Evolutionary conservation across 352 stramenopile genomes (phyloP).

Genomic region (Phytophthora chlamydospora): DNA sequence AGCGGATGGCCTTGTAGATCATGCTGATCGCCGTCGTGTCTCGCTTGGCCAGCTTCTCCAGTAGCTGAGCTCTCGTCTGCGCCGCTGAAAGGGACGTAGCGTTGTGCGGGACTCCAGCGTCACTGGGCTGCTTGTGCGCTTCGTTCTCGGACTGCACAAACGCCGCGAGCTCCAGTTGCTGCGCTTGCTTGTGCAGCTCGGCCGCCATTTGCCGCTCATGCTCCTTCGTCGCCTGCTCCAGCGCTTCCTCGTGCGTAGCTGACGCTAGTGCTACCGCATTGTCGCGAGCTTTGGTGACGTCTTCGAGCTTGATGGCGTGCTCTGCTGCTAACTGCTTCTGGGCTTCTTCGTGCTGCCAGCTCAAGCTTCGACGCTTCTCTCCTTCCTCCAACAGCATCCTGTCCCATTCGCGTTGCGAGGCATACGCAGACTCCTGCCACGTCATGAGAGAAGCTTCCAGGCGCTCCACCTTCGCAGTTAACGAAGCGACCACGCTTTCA

Average conservation of each 20-base stretch:
- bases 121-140: slow-evolving; percentile 10
- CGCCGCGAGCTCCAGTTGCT: slow-evolving; percentile 51
- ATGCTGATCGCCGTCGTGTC: slow-evolving; percentile 62
- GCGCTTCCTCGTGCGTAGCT: slow-evolving; percentile 22
- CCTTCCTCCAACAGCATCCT: slow-evolving; percentile 28
- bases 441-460: slow-evolving; percentile 34
- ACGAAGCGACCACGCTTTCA: slow-evolving; percentile 7
- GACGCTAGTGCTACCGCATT: slow-evolving; percentile 17
- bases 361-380: slow-evolving; percentile 31
- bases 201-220: slow-evolving; percentile 23
- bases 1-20: slow-evolving; percentile 73
- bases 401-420: slow-evolving; percentile 30
- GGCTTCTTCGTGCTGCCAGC: slow-evolving; percentile 17
- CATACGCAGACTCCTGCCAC: slow-evolving; percentile 29
- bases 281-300: slow-evolving; percentile 23
- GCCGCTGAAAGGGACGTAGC: slow-evolving; percentile 11
- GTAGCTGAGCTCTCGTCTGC: slow-evolving; percentile 37
- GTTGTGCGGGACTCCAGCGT: background rate
- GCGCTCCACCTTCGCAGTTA: slow-evolving; percentile 25
- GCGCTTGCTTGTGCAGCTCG: slow-evolving; percentile 49
- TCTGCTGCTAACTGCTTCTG: slow-evolving; percentile 16
- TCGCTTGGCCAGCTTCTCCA: slow-evolving; percentile 63
- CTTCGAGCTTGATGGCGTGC: slow-evolving; percentile 17
- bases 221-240: slow-evolving; percentile 19
- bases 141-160: slow-evolving; percentile 31